phyloP scores from a whole-genome alignment of 306 rosid genomes.

The Macrotyloma uniflorum region DNA sequence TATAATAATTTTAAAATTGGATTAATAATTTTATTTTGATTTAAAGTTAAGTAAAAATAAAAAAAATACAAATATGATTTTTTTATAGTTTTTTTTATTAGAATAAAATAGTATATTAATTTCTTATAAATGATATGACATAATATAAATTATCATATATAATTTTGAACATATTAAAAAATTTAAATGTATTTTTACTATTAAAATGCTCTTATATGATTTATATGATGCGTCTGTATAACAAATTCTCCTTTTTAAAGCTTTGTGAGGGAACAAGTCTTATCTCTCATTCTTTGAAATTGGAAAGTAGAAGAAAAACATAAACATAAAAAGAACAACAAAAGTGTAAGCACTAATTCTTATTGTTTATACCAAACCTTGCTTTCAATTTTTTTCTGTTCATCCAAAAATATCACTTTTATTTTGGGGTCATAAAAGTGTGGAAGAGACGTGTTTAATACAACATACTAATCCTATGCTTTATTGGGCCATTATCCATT shows the following conservation, averaged over 20 bases:
- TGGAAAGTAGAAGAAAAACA: conserved; percentile 12
- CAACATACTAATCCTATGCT: not conserved
- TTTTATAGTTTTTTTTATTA: too few species aligned
- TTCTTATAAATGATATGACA: too few species aligned
- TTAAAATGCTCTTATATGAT: too few species aligned
- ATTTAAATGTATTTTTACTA: too few species aligned
- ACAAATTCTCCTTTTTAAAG: not conserved
- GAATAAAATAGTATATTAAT: too few species aligned
- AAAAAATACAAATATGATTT: too few species aligned
- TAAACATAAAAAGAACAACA: not conserved
- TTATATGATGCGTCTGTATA: not conserved
- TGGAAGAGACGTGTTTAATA: not conserved
- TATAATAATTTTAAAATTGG: too few species aligned
- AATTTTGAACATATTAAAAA: too few species aligned
- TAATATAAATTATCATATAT: too few species aligned
- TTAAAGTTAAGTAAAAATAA: too few species aligned
- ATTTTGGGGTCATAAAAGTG: conserved; percentile 2
- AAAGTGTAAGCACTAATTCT: not conserved
- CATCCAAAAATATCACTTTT: not conserved
- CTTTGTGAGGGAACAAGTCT: not conserved
- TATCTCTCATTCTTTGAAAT: not conserved
- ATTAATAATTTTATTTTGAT: too few species aligned
- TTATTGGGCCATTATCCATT: not conserved
- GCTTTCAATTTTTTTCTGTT: not conserved
- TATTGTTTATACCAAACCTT: not conserved